Percentiles rank a stretch among this genome's conserved stretches.
phyloP scores from a whole-genome alignment of 257 asterid genomes.

The Handroanthus guayacan region DNA sequence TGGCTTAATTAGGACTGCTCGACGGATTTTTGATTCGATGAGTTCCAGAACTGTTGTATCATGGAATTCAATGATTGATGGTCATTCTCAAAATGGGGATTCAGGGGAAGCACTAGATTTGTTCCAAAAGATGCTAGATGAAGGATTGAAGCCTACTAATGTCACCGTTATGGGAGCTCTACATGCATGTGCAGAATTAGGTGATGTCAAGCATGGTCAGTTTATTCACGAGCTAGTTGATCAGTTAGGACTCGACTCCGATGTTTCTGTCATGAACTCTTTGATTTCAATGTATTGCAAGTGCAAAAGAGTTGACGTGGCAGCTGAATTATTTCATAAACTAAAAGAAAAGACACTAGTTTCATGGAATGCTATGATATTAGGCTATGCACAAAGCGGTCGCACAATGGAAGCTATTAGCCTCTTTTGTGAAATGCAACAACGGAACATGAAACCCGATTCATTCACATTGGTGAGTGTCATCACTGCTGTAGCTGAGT shows the following conservation, averaged over 20 bases:
- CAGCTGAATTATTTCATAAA: slow-evolving; percentile 60
- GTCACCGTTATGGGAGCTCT: slow-evolving; percentile 88
- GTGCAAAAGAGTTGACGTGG: slow-evolving; percentile 73
- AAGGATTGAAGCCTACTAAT: slow-evolving; percentile 67
- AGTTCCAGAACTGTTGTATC: slow-evolving; percentile 71
- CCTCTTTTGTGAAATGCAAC: slow-evolving; percentile 72
- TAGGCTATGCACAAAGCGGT: slow-evolving; percentile 87
- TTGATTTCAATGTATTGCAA: slow-evolving; percentile 93
- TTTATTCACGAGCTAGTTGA: slow-evolving; percentile 59
- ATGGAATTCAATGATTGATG: slow-evolving; percentile 92
- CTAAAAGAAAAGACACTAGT: slow-evolving; percentile 66
- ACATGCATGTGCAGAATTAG: slow-evolving; percentile 69
- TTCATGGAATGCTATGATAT: slow-evolving; percentile 89
- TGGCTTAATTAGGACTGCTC: slow-evolving; percentile 55
- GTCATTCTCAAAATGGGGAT: slow-evolving; percentile 77
- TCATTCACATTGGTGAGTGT: slow-evolving; percentile 91
- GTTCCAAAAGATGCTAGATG: slow-evolving; percentile 69
- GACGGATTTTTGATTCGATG: slow-evolving; percentile 71
- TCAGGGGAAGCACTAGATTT: slow-evolving; percentile 71
- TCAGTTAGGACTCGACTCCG: slow-evolving; percentile 54
- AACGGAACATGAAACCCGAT: slow-evolving; percentile 61
- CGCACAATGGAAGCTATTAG: slow-evolving; percentile 60
- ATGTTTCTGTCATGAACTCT: slow-evolving; percentile 72
- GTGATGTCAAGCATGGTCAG: slow-evolving; percentile 69
- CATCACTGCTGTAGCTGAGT: slow-evolving; percentile 80